A percentile compares a stretch with the other conserved stretches of the same genome.
Conservation (phyloP, 345 rosid species). For the Eucalyptus regnans region DNA sequence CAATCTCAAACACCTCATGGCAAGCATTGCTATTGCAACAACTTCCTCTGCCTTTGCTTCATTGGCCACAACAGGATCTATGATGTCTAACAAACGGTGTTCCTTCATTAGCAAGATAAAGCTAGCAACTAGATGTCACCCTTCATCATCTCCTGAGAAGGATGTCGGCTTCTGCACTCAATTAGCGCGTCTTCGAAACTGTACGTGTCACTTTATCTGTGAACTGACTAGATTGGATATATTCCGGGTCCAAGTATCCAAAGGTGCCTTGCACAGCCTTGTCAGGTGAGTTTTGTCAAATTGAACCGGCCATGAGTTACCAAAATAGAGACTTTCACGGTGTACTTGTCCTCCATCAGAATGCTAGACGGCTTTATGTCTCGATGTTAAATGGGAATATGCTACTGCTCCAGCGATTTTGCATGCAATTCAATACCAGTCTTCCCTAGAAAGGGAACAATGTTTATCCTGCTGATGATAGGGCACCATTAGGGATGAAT, state of each 20-base stretch:
- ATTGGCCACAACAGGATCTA: not conserved
- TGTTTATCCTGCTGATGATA: too few relatives aligned
- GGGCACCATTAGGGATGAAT: too few relatives aligned
- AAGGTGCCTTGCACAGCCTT: slow-evolving; percentile 22
- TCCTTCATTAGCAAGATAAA: slow-evolving; percentile 1
- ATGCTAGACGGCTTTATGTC: slow-evolving; percentile 28
- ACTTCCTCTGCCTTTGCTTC: not conserved
- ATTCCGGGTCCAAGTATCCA: slow-evolving; percentile 35
- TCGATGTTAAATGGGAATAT: slow-evolving; percentile 19
- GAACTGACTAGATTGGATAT: slow-evolving; percentile 6
- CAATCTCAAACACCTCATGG: not conserved
- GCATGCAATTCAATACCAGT: slow-evolving; percentile 8
- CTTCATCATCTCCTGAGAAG: not conserved
- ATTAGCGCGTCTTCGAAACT: slow-evolving; percentile 26
- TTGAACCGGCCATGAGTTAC: slow-evolving; percentile 25
- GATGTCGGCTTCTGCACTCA: not conserved
- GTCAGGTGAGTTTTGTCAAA: slow-evolving; percentile 25
- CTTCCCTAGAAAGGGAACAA: slow-evolving; percentile 8
- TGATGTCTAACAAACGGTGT: not conserved
- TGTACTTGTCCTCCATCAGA: slow-evolving; percentile 20
- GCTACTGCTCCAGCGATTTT: slow-evolving; percentile 14
- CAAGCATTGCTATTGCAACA: not conserved
- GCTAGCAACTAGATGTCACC: not conserved
- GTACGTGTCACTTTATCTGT: slow-evolving; percentile 30
- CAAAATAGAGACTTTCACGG: slow-evolving; percentile 36